Evolutionary conservation across 1,139 yeast species (phyloP).

Genomic region (Kluyveromyces marxianus): DNA sequence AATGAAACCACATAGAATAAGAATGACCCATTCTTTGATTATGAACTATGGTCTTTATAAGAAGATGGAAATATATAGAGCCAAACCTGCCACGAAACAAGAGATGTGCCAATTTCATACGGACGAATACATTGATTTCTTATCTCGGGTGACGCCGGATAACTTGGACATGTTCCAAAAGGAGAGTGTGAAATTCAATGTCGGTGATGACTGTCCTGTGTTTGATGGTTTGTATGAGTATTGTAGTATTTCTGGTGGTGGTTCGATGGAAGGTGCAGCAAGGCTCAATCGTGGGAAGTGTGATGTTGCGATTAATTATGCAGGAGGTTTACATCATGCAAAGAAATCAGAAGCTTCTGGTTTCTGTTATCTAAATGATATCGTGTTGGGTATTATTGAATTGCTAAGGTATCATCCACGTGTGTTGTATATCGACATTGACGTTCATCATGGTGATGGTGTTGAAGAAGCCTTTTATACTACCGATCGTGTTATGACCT

Average conservation of each 20-base stretch:
- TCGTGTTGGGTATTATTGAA: constrained; percentile 85
- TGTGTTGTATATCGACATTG: constrained; percentile 92
- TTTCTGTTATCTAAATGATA: constrained; percentile 86
- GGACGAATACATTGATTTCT: constrained; percentile 91
- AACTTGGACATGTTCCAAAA: constrained; percentile 84
- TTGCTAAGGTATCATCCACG: constrained; percentile 86
- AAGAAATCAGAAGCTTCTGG: constrained; percentile 95
- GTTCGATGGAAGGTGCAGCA: constrained; percentile 96
- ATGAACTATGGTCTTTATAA: constrained; percentile 97
- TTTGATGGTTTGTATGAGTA: constrained; percentile 94
- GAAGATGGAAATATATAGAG: constrained; percentile 93
- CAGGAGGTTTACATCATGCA: constrained; percentile 97
- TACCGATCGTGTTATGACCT: constrained; percentile 95
- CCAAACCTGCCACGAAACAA: constrained; percentile 96
- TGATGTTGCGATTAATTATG: constrained; percentile 93
- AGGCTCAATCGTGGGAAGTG: constrained; percentile 87
- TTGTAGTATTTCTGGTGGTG: constrained; percentile 92
- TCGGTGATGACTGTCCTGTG: constrained; percentile 96
- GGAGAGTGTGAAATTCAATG: constrained; percentile 90
- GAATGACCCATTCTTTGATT: constrained; percentile 95
- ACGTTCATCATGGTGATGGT: constrained; percentile 97
- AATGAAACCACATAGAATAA: constrained; percentile 96
- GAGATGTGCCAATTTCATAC: constrained; percentile 99
- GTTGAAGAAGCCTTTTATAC: constrained; percentile 97
- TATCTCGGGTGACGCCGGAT: constrained; percentile 90